Evolutionary conservation across 257 asterid species (phyloP).

Genomic region (Coffea eugenioides): DNA sequence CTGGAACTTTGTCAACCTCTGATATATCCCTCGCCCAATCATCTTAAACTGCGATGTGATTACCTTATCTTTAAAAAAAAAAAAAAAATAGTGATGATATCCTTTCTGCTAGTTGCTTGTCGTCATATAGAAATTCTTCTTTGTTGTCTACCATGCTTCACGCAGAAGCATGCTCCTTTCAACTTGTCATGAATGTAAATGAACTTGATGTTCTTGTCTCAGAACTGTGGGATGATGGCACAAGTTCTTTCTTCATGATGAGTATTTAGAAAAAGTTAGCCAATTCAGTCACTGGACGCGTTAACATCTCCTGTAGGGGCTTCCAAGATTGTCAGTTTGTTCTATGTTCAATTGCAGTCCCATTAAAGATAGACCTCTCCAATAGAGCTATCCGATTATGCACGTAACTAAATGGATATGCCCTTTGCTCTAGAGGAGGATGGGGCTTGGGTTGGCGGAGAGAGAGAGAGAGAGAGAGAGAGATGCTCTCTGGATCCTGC

Average conservation of each 20-base stretch:
- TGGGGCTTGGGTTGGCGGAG: no score
- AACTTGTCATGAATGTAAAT: not conserved
- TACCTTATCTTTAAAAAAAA: not conserved
- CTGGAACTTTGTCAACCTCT: constrained; percentile 67
- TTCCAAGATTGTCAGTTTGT: not conserved
- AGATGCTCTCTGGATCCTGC: no score
- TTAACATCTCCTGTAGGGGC: not conserved
- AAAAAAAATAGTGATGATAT: not conserved
- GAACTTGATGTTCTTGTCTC: not conserved
- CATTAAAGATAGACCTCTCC: not conserved
- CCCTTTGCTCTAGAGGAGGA: not conserved
- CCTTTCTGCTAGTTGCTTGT: no score
- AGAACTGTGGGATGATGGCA: not conserved
- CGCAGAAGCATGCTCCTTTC: not conserved
- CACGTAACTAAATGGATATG: not conserved
- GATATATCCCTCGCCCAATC: constrained; percentile 71
- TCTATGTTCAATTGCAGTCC: not conserved
- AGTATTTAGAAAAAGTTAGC: no score
- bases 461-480: no score
- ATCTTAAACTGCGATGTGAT: constrained; percentile 25
- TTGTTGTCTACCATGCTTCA: not conserved
- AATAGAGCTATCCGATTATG: not conserved
- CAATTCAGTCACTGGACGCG: not conserved
- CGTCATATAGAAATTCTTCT: not conserved
- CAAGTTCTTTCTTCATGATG: not conserved